Base-by-base conservation (phyloP, 441 rosid genomes). In the Euphorbia celastroides region DNA sequence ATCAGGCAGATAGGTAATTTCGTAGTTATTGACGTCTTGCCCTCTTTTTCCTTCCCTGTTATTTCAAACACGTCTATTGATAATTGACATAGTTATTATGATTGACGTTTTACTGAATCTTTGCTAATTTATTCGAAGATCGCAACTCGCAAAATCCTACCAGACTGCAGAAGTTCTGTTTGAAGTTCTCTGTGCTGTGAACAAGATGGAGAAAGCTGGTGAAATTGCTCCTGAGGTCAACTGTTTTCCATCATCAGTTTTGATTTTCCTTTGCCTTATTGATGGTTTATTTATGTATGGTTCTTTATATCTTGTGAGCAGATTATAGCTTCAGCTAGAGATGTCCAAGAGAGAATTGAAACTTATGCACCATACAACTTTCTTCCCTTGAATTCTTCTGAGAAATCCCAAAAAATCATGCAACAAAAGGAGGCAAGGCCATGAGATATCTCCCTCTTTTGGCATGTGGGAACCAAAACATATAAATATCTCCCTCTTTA, bases 201-300 rank as follows among this genome's bases (percentile, higher is more conserved):
- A 90, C 77, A 95, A 95, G 84, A 81, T 87, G n/a, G 98, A 95
- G 73, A 85, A 94, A 82, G 96, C 90, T 63, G 99, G 92, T 86
- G 97, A 92, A 84, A 97, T 94, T 81, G 92, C 97, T 74, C 97
- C 99, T 9, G 97, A 93, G 97, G 99, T 93, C 78, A 60, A 80
- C 69, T 52, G 4, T 4, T 34, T 3, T 9, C 38, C 9, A 34
- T 34, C 38, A 34, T 34, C 38, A 34, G 4, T 34, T 34, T 34
- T 34, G 9, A 34, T 34, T 34, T 34, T 34, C 38, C 38, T 3
- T 66, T 30, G 34, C 9, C 19, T 8, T 46, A 46, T 7, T 17
- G 16, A 17, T n/a, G 25, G 30, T 27, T 63, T 52, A 66, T 42
- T 51, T 3, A 64, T 36, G 30, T 60, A 6, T 51, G 69, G 48